Evolutionary conservation across 139 green algal species (phyloP).

Genomic region (Limnomonas spitsbergensis): DNA sequence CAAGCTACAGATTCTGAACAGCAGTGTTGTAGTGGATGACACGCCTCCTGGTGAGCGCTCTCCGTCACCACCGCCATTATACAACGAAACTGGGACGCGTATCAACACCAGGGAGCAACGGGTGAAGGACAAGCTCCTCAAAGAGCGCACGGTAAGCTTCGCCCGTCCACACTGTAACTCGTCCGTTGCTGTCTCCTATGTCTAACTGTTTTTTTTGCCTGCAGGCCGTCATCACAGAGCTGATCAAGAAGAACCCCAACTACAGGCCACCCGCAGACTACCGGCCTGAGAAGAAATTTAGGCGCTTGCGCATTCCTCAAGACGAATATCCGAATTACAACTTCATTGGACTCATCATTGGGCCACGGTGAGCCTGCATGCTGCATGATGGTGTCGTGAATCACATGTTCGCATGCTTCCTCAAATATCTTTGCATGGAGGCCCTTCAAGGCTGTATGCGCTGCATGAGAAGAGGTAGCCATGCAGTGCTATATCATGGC

Average conservation of each 20-base stretch:
- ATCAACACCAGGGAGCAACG: constrained; percentile 82
- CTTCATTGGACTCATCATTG: constrained; percentile 96
- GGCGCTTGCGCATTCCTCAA: constrained; percentile 85
- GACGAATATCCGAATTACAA: constrained; percentile 88
- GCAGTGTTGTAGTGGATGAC: not conserved
- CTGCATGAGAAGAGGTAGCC: too few species aligned
- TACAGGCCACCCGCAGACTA: constrained; percentile 83
- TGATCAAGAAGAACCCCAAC: constrained; percentile 78
- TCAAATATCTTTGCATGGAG: too few species aligned
- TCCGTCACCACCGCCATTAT: constrained; percentile 80
- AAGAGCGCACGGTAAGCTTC: constrained; percentile 48
- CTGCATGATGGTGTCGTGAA: too few species aligned
- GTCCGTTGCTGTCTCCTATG: not conserved
- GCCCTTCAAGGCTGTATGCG: too few species aligned
- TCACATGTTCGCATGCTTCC: too few species aligned
- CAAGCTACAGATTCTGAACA: constrained; percentile 2
- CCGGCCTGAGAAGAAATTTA: constrained; percentile 71
- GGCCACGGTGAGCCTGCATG: constrained; percentile 63
- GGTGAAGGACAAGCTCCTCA: constrained; percentile 70
- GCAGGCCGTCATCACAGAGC: constrained; percentile 74
- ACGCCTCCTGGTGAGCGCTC: constrained; percentile 53
- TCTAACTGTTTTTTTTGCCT: not conserved
- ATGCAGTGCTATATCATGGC: too few species aligned
- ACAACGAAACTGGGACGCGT: constrained; percentile 72
- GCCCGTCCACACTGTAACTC: too few species aligned